Evolutionary conservation across 768 basidiomycete genomes (phyloP), one percentile per base, ranked within the genome.

Genomic region (Naganishia vaughanmartiniae): DNA sequence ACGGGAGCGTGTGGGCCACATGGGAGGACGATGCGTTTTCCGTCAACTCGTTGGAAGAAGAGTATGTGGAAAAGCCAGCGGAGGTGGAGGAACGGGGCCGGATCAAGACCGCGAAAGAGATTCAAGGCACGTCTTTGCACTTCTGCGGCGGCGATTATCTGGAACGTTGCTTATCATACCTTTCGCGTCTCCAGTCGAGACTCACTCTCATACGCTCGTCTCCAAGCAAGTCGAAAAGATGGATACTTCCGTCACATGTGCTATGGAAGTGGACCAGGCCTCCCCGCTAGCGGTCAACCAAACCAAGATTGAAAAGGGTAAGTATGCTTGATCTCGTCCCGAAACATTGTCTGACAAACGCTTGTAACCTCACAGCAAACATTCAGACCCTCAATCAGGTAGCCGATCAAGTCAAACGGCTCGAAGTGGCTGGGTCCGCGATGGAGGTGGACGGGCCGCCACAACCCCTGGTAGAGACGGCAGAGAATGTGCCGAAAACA

Each of bases 1-100:
- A 65, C 26, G 74, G 75, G 34, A 72, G 71, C 9, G 45, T 69
- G 0, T 68, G 71, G 66, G 58, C 51, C 26, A 57, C 55, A 14
- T 69, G 56, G 66, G 56, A 54, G 36, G 65, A 66, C 34, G 68
- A 63, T 46, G 24, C 39, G 7, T 24, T 63, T 45, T 42, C 39
- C 15, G 42, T 63, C 24, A 63, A 42, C 19, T 63, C 60, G 9
- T 26, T 63, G 7, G 57, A 39, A 24, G 57, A 36, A 2, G 57
- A 58, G 60, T 24, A 63, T 26, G 60, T 28, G 0, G 60, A 26
- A 21, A 42, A 63, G 24, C 26, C 5, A 15, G 39, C n/a, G 26
- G 30, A 9, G 34, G 34, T n/a, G 21, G 60, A 45, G 21, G 39
- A 42, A 4, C 21, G 60, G 6, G 60, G 60, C 12, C 39, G 60